Evolutionary conservation across 257 asterid species (phyloP).

Genomic region (Jasminum sambac): DNA sequence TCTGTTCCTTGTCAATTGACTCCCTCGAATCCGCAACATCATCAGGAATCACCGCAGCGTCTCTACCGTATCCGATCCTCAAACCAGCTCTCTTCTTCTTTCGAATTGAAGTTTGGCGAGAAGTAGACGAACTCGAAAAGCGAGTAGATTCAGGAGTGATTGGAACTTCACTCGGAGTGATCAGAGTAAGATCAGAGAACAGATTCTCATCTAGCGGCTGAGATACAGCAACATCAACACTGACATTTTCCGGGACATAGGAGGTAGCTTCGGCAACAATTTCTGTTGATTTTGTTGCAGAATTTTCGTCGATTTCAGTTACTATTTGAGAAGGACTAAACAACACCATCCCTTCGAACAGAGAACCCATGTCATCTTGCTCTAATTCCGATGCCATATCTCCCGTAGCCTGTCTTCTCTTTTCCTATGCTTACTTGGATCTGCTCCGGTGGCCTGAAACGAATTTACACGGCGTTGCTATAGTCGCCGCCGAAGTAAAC

Average conservation of each 20-base stretch:
- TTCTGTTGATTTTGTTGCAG: slow-evolving; percentile 6
- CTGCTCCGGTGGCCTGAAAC: not conserved
- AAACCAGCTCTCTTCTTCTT: slow-evolving; percentile 46
- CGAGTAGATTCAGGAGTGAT: not conserved
- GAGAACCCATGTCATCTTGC: slow-evolving; percentile 44
- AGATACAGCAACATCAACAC: slow-evolving; percentile 8
- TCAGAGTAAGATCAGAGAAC: slow-evolving; percentile 53
- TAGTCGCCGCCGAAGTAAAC: no score
- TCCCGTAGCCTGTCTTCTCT: not conserved
- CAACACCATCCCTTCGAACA: slow-evolving; percentile 52
- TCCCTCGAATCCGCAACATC: not conserved
- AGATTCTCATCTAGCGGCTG: slow-evolving; percentile 46
- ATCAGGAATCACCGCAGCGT: not conserved
- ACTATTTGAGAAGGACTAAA: slow-evolving; percentile 25
- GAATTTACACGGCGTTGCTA: no score
- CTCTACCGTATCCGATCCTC: slow-evolving; percentile 55
- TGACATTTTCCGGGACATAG: slow-evolving; percentile 6
- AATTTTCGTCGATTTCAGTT: not conserved
- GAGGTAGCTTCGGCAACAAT: not conserved
- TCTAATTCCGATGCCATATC: slow-evolving; percentile 9
- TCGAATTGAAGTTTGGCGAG: slow-evolving; percentile 14
- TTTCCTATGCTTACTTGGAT: not conserved
- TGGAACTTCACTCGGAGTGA: not conserved
- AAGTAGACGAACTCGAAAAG: not conserved
- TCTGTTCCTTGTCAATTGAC: not conserved